Evolutionary conservation across 1,284 basidiomycete genomes (phyloP).

Genomic region (Athelia sp.): DNA sequence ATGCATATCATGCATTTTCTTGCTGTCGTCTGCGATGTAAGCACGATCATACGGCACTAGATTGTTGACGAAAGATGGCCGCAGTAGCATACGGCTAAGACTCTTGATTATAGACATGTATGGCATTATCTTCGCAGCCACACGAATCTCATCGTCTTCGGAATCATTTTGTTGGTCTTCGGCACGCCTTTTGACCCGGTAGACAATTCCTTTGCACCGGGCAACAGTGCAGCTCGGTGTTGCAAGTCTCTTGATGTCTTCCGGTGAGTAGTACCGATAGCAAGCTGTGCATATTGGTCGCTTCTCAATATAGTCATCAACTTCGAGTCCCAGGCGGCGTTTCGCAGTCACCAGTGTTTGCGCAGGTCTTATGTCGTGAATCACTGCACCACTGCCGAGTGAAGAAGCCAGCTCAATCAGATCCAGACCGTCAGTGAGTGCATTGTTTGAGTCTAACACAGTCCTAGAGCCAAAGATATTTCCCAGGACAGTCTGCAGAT

Average conservation of each 20-base stretch:
- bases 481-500: conserved; percentile 1
- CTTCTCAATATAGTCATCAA: conserved; percentile 18
- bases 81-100: conserved; percentile 14
- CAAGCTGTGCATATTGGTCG: conserved; percentile 17
- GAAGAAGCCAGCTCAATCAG: conserved; percentile 4
- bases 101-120: conserved; percentile 15
- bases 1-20: conserved; percentile 20
- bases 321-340: conserved; percentile 18
- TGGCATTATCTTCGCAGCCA: conserved; percentile 8
- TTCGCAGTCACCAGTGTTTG: conserved; percentile 16
- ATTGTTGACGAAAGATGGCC: conserved; percentile 8
- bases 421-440: conserved; percentile 6
- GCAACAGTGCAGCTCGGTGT: conserved; percentile 11
- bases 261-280: conserved; percentile 18
- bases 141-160: background rate
- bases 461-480: conserved; percentile 5
- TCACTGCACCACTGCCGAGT: conserved; percentile 9
- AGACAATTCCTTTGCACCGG: conserved; percentile 10
- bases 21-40: conserved; percentile 13
- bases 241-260: conserved; percentile 10
- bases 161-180: background rate
- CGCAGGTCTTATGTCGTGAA: conserved; percentile 10
- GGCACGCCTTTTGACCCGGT: conserved; percentile 2
- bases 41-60: background rate
- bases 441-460: background rate